A percentile compares a stretch with the other conserved stretches of the same genome.
phyloP scores from a whole-genome alignment of 2,329 filamentous ascomycete species.

The Colletotrichum eleusines region DNA sequence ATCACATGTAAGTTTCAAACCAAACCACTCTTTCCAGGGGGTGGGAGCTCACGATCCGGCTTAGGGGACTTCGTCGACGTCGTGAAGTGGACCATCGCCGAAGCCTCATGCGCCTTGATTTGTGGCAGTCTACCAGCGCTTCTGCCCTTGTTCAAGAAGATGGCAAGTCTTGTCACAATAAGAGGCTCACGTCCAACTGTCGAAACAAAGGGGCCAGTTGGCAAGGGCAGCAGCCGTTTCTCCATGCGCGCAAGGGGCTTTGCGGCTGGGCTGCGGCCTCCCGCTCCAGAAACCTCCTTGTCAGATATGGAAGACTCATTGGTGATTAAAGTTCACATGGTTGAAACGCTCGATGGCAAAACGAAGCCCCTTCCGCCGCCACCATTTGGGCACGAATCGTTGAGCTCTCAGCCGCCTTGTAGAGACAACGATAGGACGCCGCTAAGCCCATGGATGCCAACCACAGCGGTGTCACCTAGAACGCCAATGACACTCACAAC shows the following conservation, averaged over 20 bases:
- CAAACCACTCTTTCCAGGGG: not conserved
- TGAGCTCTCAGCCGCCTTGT: constrained; percentile 3
- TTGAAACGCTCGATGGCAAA: constrained; percentile 5
- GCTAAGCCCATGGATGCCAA: not conserved
- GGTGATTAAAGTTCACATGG: constrained; percentile 27
- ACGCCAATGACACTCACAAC: constrained; percentile 11
- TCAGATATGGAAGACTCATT: not conserved
- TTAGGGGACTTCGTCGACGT: constrained; percentile 48
- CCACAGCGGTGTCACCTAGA: not conserved
- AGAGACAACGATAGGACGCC: constrained; percentile 3
- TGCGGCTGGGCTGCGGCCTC: not conserved
- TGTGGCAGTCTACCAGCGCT: constrained; percentile 58
- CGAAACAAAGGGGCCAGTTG: constrained; percentile 11
- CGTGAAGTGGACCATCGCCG: constrained; percentile 49
- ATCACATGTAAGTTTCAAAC: constrained; percentile 29
- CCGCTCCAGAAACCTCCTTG: not conserved
- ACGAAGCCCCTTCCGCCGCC: constrained; percentile 32
- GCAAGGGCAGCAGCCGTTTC: constrained; percentile 12
- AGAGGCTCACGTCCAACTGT: constrained; percentile 14
- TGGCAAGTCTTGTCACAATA: constrained; percentile 25
- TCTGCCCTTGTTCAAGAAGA: constrained; percentile 51
- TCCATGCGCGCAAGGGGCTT: constrained; percentile 7
- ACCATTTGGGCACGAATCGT: not conserved
- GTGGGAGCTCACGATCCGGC: not conserved
- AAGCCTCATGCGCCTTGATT: constrained; percentile 52